A percentile compares a stretch with the other conserved stretches of the same genome.
Evolutionary conservation across 2,329 filamentous ascomycete species (phyloP).

Genomic region (Colletotrichum phormii): DNA sequence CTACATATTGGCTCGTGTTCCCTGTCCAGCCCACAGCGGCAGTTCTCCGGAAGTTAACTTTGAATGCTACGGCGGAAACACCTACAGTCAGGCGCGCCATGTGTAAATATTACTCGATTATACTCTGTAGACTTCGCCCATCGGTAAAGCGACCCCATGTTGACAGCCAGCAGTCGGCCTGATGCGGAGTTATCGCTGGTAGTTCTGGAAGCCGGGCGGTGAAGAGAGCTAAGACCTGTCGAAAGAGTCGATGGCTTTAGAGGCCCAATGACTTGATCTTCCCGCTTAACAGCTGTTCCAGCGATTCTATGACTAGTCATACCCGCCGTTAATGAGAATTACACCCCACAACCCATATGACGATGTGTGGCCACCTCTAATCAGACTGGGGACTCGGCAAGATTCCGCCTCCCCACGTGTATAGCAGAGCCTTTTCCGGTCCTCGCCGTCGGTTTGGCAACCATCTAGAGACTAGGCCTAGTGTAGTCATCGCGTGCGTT

Average conservation of each 20-base stretch:
- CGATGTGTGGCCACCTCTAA: conserved; percentile 4
- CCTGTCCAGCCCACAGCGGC: conserved; percentile 8
- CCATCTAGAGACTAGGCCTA: not conserved
- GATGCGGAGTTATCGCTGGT: not conserved
- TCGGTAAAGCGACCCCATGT: not conserved
- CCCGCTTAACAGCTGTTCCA: not conserved
- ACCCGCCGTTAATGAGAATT: not conserved
- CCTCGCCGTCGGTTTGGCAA: conserved; percentile 11
- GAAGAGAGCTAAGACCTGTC: not conserved
- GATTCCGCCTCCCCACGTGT: conserved; percentile 13
- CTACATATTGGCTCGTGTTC: conserved; percentile 12
- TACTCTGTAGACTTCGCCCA: not conserved
- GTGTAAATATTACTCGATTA: not conserved
- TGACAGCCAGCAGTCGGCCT: not conserved
- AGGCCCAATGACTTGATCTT: conserved; percentile 19
- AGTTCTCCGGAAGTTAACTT: conserved; percentile 14
- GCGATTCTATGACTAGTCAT: conserved; percentile 23
- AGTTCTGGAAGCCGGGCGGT: not conserved
- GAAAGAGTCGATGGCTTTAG: not conserved
- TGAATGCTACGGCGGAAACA: not conserved
- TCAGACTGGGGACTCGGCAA: conserved; percentile 9
- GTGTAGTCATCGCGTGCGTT: not conserved
- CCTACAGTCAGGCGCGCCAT: not conserved
- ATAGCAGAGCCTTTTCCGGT: not conserved
- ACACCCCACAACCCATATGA: conserved; percentile 16